Conservation (phyloP, 495 filamentous ascomycete species). For the Podospora pseudoanserina region DNA sequence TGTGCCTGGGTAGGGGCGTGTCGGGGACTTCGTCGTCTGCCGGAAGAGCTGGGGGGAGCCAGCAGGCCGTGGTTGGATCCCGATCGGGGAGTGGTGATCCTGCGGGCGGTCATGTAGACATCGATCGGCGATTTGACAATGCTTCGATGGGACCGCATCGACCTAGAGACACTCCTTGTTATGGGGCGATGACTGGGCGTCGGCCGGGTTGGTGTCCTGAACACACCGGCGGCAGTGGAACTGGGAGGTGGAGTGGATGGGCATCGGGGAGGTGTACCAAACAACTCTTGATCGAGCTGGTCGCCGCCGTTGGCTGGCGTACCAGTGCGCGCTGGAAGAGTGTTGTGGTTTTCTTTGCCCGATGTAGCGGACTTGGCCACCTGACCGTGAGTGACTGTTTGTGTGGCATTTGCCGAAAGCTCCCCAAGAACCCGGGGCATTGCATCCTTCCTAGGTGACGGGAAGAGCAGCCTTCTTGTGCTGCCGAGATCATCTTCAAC, state of each 20-base stretch:
- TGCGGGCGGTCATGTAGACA: constrained; percentile 28
- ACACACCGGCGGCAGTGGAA: constrained; percentile 41
- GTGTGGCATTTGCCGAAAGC: constrained; percentile 55
- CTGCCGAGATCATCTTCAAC: constrained; percentile 57
- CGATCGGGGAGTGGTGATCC: constrained; percentile 35
- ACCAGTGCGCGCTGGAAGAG: constrained; percentile 19
- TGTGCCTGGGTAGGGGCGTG: constrained; percentile 31
- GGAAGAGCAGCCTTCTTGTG: constrained; percentile 77
- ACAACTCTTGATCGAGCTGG: constrained; percentile 55
- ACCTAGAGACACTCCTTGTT: constrained; percentile 53
- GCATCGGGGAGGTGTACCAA: constrained; percentile 47
- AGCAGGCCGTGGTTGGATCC: constrained; percentile 23
- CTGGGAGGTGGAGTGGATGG: constrained; percentile 63
- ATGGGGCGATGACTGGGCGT: constrained; percentile 55
- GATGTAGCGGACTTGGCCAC: constrained; percentile 35
- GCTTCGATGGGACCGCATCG: constrained; percentile 42
- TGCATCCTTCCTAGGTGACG: constrained; percentile 60
- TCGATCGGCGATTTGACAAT: constrained; percentile 36
- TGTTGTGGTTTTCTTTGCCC: constrained; percentile 40
- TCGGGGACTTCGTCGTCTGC: constrained; percentile 40
- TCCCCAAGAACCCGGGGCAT: constrained; percentile 57
- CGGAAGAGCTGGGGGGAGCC: constrained; percentile 19
- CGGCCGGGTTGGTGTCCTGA: constrained; percentile 56
- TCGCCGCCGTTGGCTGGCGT: constrained; percentile 36
- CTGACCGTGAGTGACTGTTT: constrained; percentile 35